Conservation (phyloP, 2,329 filamentous ascomycete genomes). For the Penicillium sp. region DNA sequence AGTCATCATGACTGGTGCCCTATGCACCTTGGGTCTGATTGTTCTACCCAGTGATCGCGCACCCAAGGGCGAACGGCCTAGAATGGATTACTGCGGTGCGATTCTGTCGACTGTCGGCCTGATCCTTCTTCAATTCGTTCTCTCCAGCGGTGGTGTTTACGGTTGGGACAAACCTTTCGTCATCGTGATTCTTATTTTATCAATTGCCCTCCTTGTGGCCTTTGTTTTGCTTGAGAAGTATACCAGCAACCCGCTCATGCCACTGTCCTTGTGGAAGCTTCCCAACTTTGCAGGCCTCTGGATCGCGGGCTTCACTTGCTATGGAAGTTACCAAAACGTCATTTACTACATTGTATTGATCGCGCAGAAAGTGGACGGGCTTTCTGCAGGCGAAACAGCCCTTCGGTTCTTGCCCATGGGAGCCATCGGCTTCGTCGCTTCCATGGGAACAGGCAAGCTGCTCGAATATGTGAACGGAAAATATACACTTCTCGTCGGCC, state of each 20-base stretch:
- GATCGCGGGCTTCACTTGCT: slow-evolving; percentile 46
- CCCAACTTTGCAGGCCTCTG: slow-evolving; percentile 48
- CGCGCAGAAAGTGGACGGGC: slow-evolving; percentile 40
- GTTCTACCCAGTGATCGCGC: slow-evolving; percentile 40
- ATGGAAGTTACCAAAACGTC: slow-evolving; percentile 44
- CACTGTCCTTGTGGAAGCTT: slow-evolving; percentile 46
- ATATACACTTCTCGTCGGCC: slow-evolving; percentile 35
- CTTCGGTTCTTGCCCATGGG: slow-evolving; percentile 46
- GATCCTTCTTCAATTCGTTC: slow-evolving; percentile 46
- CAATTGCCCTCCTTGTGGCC: slow-evolving; percentile 37
- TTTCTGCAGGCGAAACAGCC: slow-evolving; percentile 41
- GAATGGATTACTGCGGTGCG: slow-evolving; percentile 45
- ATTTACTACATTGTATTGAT: slow-evolving; percentile 46
- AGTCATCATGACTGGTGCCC: slow-evolving; percentile 31
- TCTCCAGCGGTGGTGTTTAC: slow-evolving; percentile 47
- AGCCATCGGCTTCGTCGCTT: slow-evolving; percentile 37
- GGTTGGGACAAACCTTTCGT: slow-evolving; percentile 48
- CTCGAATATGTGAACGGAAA: slow-evolving; percentile 42
- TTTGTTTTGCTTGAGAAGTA: slow-evolving; percentile 46
- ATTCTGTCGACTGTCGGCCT: slow-evolving; percentile 43
- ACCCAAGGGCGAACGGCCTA: slow-evolving; percentile 32
- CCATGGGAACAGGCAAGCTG: slow-evolving; percentile 35
- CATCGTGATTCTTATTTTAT: slow-evolving; percentile 42
- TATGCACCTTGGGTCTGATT: slow-evolving; percentile 33
- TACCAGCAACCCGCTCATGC: slow-evolving; percentile 47